phyloP scores from a whole-genome alignment of 306 rosid genomes.

The Cyclanthera cordifolia region DNA sequence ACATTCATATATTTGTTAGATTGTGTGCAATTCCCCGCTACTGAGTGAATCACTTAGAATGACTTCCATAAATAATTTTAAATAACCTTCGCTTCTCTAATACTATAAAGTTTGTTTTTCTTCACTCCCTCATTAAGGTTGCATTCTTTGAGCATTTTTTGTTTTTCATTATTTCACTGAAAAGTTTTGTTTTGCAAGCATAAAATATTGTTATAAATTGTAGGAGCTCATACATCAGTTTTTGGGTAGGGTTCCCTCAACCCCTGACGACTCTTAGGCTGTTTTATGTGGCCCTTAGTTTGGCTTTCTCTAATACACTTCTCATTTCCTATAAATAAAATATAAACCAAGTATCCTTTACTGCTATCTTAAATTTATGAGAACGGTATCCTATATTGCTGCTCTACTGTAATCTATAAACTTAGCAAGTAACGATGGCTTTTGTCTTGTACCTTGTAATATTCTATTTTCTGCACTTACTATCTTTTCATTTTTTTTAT shows the following conservation, averaged over 20 bases:
- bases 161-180: too few species aligned
- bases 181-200: neutral
- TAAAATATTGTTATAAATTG: neutral
- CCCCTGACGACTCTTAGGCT: neutral
- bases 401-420: neutral
- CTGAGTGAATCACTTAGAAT: neutral
- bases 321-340: neutral
- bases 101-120: neutral
- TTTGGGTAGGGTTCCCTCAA: neutral
- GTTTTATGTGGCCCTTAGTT: neutral
- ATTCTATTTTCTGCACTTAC: neutral
- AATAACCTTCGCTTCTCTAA: neutral
- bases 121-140: too few species aligned
- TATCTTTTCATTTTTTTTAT: neutral
- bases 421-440: neutral
- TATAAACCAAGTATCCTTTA: neutral
- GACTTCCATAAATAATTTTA: neutral
- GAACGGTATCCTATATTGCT: neutral
- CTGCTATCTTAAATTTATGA: neutral
- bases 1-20: neutral
- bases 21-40: neutral
- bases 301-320: neutral
- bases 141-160: too few species aligned
- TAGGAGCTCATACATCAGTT: neutral
- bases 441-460: neutral